phyloP scores from a whole-genome alignment of 768 basidiomycete species.

The Guyanaporus albipodus region DNA sequence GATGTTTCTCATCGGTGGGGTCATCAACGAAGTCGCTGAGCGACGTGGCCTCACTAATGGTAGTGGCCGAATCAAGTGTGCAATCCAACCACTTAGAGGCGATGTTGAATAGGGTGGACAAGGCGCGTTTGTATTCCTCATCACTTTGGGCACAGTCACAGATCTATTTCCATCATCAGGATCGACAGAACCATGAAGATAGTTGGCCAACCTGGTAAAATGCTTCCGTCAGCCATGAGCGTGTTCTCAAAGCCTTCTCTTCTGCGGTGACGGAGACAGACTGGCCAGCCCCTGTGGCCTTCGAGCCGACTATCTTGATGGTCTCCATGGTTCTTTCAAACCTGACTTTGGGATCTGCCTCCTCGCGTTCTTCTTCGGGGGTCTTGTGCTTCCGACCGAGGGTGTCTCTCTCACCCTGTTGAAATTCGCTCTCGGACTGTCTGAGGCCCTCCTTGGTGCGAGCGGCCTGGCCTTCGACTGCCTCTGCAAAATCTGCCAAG shows the following conservation, averaged over 20 bases:
- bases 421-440: slow-evolving; percentile 53
- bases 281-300: slow-evolving; percentile 53
- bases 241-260: slow-evolving; percentile 43
- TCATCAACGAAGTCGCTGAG: slow-evolving; percentile 58
- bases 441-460: slow-evolving; percentile 51
- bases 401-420: slow-evolving; percentile 55
- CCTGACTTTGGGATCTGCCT: slow-evolving; percentile 44
- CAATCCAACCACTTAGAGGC: slow-evolving; percentile 54
- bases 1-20: slow-evolving; percentile 58
- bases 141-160: slow-evolving; percentile 63
- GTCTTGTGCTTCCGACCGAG: slow-evolving; percentile 51
- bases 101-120: slow-evolving; percentile 55
- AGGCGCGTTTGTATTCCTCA: slow-evolving; percentile 50
- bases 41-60: slow-evolving; percentile 40
- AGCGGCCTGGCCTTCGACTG: slow-evolving; percentile 49
- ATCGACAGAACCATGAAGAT: no score
- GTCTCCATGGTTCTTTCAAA: slow-evolving; percentile 71
- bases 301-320: slow-evolving; percentile 52
- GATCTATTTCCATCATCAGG: slow-evolving; percentile 37
- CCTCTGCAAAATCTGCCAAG: slow-evolving; percentile 62
- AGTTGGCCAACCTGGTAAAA: slow-evolving; percentile 44
- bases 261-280: slow-evolving; percentile 38
- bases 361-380: slow-evolving; percentile 39
- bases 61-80: slow-evolving; percentile 47
- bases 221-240: slow-evolving; percentile 44